Conservation (phyloP, 257 asterid genomes). For the Orobanche coerulescens region DNA sequence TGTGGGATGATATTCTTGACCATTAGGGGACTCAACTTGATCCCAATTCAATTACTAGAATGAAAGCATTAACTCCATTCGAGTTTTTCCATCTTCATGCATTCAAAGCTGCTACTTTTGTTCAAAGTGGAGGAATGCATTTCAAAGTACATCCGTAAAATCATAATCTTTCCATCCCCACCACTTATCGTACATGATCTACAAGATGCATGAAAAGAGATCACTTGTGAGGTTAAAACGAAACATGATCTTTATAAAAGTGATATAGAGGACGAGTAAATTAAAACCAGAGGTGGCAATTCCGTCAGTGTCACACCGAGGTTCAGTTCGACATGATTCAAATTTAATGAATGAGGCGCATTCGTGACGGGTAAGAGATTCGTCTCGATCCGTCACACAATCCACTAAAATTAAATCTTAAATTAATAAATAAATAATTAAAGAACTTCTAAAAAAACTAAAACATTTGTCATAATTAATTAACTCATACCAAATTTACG, state of each 20-base stretch:
- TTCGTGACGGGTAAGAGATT: background rate
- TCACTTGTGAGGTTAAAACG: slow-evolving; percentile 18
- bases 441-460: too few relatives aligned
- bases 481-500: too few relatives aligned
- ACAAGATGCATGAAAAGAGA: background rate
- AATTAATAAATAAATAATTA: too few relatives aligned
- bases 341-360: too few relatives aligned
- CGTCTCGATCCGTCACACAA: too few relatives aligned
- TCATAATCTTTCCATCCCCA: slow-evolving; percentile 26
- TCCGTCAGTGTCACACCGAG: background rate
- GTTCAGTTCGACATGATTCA: background rate
- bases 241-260: slow-evolving; percentile 18
- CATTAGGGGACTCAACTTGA: slow-evolving; percentile 40
- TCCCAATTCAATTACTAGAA: slow-evolving; percentile 31
- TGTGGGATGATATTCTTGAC: slow-evolving; percentile 42
- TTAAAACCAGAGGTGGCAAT: background rate
- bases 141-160: slow-evolving; percentile 35
- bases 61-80: slow-evolving; percentile 29
- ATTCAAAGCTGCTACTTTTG: slow-evolving; percentile 24
- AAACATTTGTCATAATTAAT: too few relatives aligned
- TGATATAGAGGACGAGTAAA: background rate
- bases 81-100: slow-evolving; percentile 25
- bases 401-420: too few relatives aligned
- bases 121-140: slow-evolving; percentile 39
- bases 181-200: slow-evolving; percentile 31